phyloP scores from a whole-genome alignment of 106 monocot species.

The Dioscorea alata region DNA sequence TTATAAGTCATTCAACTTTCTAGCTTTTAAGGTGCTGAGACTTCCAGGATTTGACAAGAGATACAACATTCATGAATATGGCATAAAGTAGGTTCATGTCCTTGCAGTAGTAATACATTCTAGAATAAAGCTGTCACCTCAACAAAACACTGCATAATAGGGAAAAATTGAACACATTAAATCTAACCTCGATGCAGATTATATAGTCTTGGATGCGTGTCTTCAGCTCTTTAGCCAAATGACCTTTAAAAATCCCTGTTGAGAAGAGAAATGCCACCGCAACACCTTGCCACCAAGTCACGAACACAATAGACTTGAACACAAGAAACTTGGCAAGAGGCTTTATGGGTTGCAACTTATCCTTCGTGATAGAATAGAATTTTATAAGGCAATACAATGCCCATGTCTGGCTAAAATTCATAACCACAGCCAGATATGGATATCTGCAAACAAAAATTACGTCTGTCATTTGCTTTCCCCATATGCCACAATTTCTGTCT shows the following conservation, averaged over 20 bases:
- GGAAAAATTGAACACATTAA: not conserved
- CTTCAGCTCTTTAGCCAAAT: conserved; percentile 75
- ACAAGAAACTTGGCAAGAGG: conserved; percentile 90
- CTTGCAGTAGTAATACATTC: not conserved
- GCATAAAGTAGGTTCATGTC: not conserved
- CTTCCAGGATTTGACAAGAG: too few relatives aligned
- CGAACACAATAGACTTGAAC: conserved; percentile 97
- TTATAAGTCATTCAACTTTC: too few relatives aligned
- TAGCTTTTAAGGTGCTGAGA: too few relatives aligned
- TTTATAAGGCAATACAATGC: conserved; percentile 96
- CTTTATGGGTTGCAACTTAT: conserved; percentile 82
- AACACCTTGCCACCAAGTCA: conserved; percentile 99
- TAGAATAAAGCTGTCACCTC: not conserved
- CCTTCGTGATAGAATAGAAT: conserved; percentile 89
- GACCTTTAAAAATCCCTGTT: conserved; percentile 67
- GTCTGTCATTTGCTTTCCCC: too few relatives aligned
- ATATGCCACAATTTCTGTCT: too few relatives aligned
- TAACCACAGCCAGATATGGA: conserved; percentile 83
- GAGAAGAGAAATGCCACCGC: conserved; percentile 84
- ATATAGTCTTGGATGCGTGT: conserved; percentile 91
- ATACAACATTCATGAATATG: too few relatives aligned
- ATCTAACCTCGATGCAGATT: conserved; percentile 91
- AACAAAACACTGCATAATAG: too few relatives aligned
- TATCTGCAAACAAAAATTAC: conserved; percentile 40
- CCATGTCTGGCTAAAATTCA: conserved; percentile 99